Evolutionary conservation across 2,329 filamentous ascomycete species (phyloP).

Genomic region (Cryphonectria nitschkei): DNA sequence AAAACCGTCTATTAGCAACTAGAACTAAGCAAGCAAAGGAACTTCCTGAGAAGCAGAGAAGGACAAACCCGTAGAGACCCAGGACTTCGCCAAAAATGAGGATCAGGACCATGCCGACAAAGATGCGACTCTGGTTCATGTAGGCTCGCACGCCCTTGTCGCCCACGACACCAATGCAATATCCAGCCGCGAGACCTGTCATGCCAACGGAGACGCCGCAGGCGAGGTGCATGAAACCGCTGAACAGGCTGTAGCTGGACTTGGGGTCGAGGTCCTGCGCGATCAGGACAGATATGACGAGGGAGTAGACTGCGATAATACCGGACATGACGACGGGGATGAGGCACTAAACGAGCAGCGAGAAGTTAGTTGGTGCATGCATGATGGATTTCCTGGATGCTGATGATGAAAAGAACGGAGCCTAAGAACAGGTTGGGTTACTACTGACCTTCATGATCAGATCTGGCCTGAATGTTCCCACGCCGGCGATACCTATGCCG

Average conservation of each 20-base stretch:
- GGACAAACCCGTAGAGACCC: constrained; percentile 86
- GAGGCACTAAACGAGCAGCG: constrained; percentile 61
- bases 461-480: constrained; percentile 82
- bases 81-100: constrained; percentile 98
- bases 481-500: constrained; percentile 83
- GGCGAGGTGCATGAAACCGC: constrained; percentile 91
- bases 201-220: constrained; percentile 90
- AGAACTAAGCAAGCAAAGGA: neutral
- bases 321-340: constrained; percentile 97
- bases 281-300: constrained; percentile 96
- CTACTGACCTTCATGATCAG: constrained; percentile 83
- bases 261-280: constrained; percentile 81
- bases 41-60: too few species aligned
- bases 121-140: constrained; percentile 94
- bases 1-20: constrained; percentile 29
- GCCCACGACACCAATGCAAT: constrained; percentile 94
- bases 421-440: constrained; percentile 7
- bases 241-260: constrained; percentile 80
- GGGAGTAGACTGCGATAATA: constrained; percentile 97
- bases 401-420: neutral
- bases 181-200: constrained; percentile 90
- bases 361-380: constrained; percentile 7
- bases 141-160: constrained; percentile 93
- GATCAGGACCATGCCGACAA: constrained; percentile 98
- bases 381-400: neutral